Evolutionary conservation across 2,329 filamentous ascomycete species (phyloP).

Genomic region (Diaporthe caulivora): DNA sequence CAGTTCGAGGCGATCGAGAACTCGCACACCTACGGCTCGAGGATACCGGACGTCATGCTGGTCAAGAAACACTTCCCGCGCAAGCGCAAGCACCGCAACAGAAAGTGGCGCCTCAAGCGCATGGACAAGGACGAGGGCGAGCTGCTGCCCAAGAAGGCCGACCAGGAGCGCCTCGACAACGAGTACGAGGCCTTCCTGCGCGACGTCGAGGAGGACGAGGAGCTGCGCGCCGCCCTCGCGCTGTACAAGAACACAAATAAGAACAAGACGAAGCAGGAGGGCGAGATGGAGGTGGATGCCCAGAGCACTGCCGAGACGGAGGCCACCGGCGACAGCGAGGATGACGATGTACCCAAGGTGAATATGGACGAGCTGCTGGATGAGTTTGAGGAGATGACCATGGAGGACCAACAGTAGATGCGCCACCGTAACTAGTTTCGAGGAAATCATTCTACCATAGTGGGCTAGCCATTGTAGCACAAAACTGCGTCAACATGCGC

Average conservation of each 20-base stretch:
- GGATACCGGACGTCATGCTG: constrained; percentile 90
- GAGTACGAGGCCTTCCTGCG: constrained; percentile 98
- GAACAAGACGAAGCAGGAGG: constrained; percentile 54
- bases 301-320: constrained; percentile 35
- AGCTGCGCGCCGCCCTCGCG: constrained; percentile 85
- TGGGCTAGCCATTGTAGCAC: not conserved
- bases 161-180: constrained; percentile 88
- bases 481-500: not conserved
- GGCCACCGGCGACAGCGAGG: constrained; percentile 60
- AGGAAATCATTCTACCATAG: not conserved
- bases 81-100: constrained; percentile 83
- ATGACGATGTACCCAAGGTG: constrained; percentile 77
- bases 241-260: constrained; percentile 81
- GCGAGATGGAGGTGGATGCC: constrained; percentile 54
- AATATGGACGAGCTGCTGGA: constrained; percentile 87
- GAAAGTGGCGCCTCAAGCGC: constrained; percentile 95
- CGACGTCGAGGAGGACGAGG: constrained; percentile 95
- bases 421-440: not conserved
- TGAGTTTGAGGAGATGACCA: constrained; percentile 90
- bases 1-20: constrained; percentile 86
- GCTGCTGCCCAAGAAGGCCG: constrained; percentile 85
- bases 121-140: constrained; percentile 93
- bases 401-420: constrained; percentile 63
- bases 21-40: constrained; percentile 79
- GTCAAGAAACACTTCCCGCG: constrained; percentile 97